Base-by-base conservation (phyloP, 2,329 filamentous ascomycete species). In the Byssothecium circinans region DNA sequence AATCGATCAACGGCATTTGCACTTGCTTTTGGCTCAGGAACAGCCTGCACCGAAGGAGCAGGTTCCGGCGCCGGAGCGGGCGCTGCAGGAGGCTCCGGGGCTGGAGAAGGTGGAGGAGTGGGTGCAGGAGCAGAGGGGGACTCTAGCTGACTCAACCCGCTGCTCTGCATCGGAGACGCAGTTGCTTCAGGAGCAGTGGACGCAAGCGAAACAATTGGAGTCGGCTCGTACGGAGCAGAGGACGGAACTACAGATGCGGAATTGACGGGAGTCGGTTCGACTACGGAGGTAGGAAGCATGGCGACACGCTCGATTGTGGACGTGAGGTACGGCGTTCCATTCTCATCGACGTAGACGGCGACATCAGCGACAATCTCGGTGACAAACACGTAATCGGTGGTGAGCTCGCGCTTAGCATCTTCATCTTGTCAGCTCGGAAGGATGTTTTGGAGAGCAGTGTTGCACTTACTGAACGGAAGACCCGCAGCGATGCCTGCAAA, bases 401-500 rank as follows among this genome's bases (percentile, higher is more conserved):
- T 47, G n/a, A 68, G 32, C 27, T 53, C 60, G 35, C 67, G 67
- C 57, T 68, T 68, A 38, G 55, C 32, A 29, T 64, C 65, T 64
- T 23, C 15, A 41, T 22, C n/a, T 3, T 23, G 39, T 65, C 30
- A 63, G 53, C 30, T 25, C 3, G 22, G 6, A 10, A 15, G 41
- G 23, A 2, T 23, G 8, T 2, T 15, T 7, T 6, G 10, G n/a
- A 27, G n/a, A 34, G 23, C 25, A 17, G 25, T 12, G 20, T n/a
- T 23, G 17, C 12, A 59, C 63, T 54, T 58, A 69, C 68, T 51
- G 43, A 67, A 64, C 18, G 73, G 78, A 54, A 76, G 75, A 35
- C 75, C 75, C 50, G 64, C 65, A 32, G 69, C 71, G 45, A 76
- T 64, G 49, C 77, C 64, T 53, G 76, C 59, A 50, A 80, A 59